Base-by-base conservation (phyloP, 1,139 yeast genomes). In the Debaryomyces psychrophilus region DNA sequence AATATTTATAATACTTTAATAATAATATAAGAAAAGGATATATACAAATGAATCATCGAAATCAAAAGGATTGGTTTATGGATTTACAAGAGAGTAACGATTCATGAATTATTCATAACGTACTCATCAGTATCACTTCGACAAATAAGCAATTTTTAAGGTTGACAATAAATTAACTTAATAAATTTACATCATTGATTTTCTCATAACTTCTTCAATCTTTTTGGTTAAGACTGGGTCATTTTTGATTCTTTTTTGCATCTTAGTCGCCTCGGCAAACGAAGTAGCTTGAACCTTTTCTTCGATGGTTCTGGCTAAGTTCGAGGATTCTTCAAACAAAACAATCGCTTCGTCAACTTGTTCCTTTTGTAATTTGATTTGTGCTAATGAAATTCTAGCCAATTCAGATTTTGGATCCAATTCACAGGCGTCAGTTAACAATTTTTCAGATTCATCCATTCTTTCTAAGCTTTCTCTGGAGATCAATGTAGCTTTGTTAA, bases 261-360 rank as follows among this genome's bases (percentile, higher is more conserved):
- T 82, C 68, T 86, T 86, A 44, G 90, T 83, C 51, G 97, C 97
- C 71, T 90, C 97, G 50, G 95, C 95, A 61, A 89, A 88, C 29
- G 95, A 86, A 53, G 90, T 85, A 47, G 97, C 95, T 73, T 90
- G 97, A 50, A 87, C 77, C 73, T 90, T 87, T 73, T 93, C 99
- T 54, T 86, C 89, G 49, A 82, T 76, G 44, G 89, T 81, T 77
- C 98, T 86, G 31, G 96, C 87, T 57, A 90, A 79, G 50, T 79
- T 79, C 46, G 95, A 84, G 49, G 95, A 86, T 62, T 84, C 88
- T 71, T 88, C 93, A 64, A 92, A 90, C 62, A 86, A 79, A 50
- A 71, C 71, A 58, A 89, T 81, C 28, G 99, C 97, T 54, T 87
- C 93, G 52, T 86, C 87, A 44, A 87, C 82, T 62, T 85, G 79